A percentile compares a stretch with the other conserved stretches of the same genome.
Evolutionary conservation across 2,329 filamentous ascomycete species (phyloP).

Genomic region (Ampelomyces quisqualis): DNA sequence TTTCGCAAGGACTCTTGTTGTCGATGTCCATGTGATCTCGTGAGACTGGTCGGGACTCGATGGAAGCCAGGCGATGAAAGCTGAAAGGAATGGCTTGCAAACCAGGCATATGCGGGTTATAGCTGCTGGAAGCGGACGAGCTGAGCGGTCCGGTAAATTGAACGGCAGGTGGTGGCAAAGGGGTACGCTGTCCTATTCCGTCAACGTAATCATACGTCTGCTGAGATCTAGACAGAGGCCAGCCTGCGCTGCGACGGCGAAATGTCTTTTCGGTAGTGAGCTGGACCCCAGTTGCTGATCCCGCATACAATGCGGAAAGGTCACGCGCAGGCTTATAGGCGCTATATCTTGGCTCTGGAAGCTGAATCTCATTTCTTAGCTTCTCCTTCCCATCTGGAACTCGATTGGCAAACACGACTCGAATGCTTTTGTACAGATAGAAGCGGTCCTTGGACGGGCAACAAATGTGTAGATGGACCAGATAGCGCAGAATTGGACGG

Average conservation of each 20-base stretch:
- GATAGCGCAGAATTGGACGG: conserved; percentile 79
- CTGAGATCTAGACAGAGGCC: conserved; percentile 30
- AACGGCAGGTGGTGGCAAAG: conserved; percentile 37
- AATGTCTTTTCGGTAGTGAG: conserved; percentile 29
- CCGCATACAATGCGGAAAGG: conserved; percentile 24
- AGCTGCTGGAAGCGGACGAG: conserved; percentile 23
- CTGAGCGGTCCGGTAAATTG: conserved; percentile 33
- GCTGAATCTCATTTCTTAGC: conserved; percentile 82
- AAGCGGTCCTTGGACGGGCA: conserved; percentile 79
- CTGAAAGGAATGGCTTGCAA: conserved; percentile 58
- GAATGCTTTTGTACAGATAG: conserved; percentile 87
- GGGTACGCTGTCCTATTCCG: conserved; percentile 23
- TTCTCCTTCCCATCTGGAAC: conserved; percentile 95
- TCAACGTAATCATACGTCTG: conserved; percentile 32
- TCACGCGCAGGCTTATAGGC: conserved; percentile 70
- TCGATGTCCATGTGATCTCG: conserved; percentile 39
- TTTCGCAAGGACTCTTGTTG: conserved; percentile 24
- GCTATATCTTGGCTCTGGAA: conserved; percentile 83
- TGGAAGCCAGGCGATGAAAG: conserved; percentile 36
- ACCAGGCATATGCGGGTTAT: conserved; percentile 28
- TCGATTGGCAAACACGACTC: conserved; percentile 94
- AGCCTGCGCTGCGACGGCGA: conserved; percentile 37
- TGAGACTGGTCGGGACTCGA: conserved; percentile 35
- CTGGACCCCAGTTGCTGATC: conserved; percentile 23
- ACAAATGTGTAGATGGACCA: conserved; percentile 92